Base-by-base conservation (phyloP, 1,284 basidiomycete species). In the Heterobasidion irregulare region DNA sequence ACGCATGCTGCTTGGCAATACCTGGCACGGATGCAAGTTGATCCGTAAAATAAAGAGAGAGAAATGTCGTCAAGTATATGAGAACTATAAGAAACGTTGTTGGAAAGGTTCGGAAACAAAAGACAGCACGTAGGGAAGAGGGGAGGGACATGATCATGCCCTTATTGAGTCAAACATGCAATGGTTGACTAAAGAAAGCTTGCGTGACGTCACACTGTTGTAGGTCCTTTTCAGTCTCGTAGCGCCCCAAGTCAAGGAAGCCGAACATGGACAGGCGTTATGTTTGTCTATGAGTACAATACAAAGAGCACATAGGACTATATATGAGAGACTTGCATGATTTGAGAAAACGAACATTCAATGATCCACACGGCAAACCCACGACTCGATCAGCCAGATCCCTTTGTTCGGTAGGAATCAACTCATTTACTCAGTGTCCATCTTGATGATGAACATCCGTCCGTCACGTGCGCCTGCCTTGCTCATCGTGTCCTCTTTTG, bases 1-100 rank as follows among this genome's bases (percentile, higher is more conserved):
- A 64, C 47, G 75, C 74, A 53, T 77, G 61, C 46, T 68, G 60
- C 15, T 16, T 54, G 6, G 50, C 47, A 6, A 45, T 8, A 8
- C 44, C 68, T 0, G 80, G 79, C 8, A 82, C 68, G 15, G 63
- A 56, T 0, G 80, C 75, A 6, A 84, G 73, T 38, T 76, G 66
- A 64, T 89, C 82, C 6, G 79, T 79, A 19, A 77, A 60, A 9
- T 80, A 65, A 2, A 87, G 75, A n/a, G 75, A 68, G 12, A 66
- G 65, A 58, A 84, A 80, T 53, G 86, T 69, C 1, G 73, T 64
- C 2, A 68, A 65, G 62, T 89, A 90, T 52, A 82, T 61, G 53
- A 80, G 56, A 15, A 79, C 57, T 13, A 77, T 67, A 2, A 85
- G 63, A 19, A 79, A 60, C 0, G 83, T 82, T 7, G 59, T 50